Evolutionary conservation across 805 yeast genomes (phyloP).

Genomic region (Nakazawaea anatomiae): DNA sequence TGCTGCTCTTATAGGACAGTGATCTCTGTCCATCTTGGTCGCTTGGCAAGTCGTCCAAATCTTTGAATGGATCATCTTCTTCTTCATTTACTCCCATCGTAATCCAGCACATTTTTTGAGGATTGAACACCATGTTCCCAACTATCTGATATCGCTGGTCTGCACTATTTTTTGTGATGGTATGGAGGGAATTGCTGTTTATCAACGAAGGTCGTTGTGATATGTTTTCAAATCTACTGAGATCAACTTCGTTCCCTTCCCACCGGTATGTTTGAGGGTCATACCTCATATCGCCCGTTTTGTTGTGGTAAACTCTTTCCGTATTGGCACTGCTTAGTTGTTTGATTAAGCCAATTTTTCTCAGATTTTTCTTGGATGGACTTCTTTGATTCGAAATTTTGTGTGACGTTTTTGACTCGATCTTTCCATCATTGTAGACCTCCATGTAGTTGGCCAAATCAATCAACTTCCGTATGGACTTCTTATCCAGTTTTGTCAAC

Average conservation of each 20-base stretch:
- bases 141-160: slow-evolving; percentile 28
- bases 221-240: slow-evolving; percentile 40
- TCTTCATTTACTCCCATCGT: slow-evolving; percentile 32
- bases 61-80: slow-evolving; percentile 40
- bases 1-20: not conserved
- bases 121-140: slow-evolving; percentile 57
- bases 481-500: slow-evolving; percentile 10
- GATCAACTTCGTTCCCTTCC: slow-evolving; percentile 63
- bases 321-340: slow-evolving; percentile 6
- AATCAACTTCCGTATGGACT: slow-evolving; percentile 12
- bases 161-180: slow-evolving; percentile 12
- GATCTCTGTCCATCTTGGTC: slow-evolving; percentile 9
- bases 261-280: slow-evolving; percentile 47
- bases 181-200: slow-evolving; percentile 16
- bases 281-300: slow-evolving; percentile 43
- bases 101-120: slow-evolving; percentile 54
- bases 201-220: slow-evolving; percentile 33
- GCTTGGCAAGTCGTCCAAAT: slow-evolving; percentile 37
- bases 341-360: slow-evolving; percentile 10
- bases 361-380: not conserved
- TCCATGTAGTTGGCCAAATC: slow-evolving; percentile 13
- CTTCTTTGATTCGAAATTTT: not conserved
- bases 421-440: not conserved
- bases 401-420: not conserved
- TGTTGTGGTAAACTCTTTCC: slow-evolving; percentile 10